Percentiles rank a stretch among this genome's conserved stretches.
phyloP scores from a whole-genome alignment of 2,329 filamentous ascomycete species.

The Bipolaris victoriae region DNA sequence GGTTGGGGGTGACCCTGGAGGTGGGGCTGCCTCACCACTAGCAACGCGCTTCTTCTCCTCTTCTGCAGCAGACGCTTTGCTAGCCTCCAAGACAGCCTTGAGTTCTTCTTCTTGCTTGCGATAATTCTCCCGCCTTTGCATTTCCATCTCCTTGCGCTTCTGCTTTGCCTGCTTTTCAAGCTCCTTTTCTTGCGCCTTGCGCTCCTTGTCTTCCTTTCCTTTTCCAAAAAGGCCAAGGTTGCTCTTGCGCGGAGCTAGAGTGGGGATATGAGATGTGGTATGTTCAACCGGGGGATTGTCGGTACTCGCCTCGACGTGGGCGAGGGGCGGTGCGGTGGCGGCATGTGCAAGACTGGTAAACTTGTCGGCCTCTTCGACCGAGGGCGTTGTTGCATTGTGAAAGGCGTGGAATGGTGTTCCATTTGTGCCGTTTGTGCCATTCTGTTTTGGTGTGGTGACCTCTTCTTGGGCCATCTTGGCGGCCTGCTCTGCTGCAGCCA shows the following conservation, averaged over 20 bases:
- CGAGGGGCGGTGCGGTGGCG: constrained; percentile 63
- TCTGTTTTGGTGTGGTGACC: constrained; percentile 59
- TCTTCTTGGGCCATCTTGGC: constrained; percentile 62
- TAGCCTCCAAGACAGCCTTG: constrained; percentile 68
- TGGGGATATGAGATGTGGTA: constrained; percentile 39
- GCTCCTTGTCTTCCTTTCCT: constrained; percentile 70
- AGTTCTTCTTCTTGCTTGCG: constrained; percentile 68
- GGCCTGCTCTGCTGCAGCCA: constrained; percentile 48
- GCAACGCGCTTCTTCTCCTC: constrained; percentile 34
- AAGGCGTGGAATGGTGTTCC: constrained; percentile 42
- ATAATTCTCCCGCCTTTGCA: constrained; percentile 61
- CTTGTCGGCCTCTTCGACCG: constrained; percentile 53
- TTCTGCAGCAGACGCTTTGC: constrained; percentile 66
- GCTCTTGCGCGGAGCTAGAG: constrained; percentile 46
- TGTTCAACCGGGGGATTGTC: constrained; percentile 44
- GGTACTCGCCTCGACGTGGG: constrained; percentile 41
- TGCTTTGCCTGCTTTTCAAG: constrained; percentile 52
- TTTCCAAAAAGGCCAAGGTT: constrained; percentile 56
- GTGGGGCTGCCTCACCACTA: constrained; percentile 20
- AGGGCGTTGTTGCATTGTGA: constrained; percentile 49
- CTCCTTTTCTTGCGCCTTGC: constrained; percentile 65
- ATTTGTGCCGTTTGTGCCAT: constrained; percentile 47
- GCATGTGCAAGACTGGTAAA: constrained; percentile 70
- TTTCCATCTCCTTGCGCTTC: constrained; percentile 57
- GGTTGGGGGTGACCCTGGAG: constrained; percentile 2